Evolutionary conservation across 306 rosid species (phyloP), one percentile per base, ranked within the genome.

Genomic region (Lathyrus tuberosus): DNA sequence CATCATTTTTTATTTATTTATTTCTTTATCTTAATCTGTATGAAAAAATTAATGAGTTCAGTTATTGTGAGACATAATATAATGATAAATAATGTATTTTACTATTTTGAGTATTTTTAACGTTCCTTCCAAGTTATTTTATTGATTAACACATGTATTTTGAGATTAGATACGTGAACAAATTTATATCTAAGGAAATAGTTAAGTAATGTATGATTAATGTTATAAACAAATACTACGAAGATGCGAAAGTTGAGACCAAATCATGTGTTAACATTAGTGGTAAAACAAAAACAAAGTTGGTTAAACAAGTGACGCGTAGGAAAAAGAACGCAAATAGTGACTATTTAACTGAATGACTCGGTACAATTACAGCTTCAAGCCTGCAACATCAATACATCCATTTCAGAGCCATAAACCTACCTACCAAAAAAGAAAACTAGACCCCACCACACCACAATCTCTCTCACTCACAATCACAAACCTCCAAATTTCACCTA

Each of bases 401-500:
- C 52, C 8, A 47, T 47, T n/a, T 51, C 58, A 51, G 58, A 51
- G 30, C 58, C 10, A 35, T 35, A 35, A 35, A 35, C 10, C 40
- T 35, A 35, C 40, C 17, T 51, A 51, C 58, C 58, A 18, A 51
- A 30, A 28, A 51, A 51, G 20, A 17, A n/a, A 5, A n/a, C 9
- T 47, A 4, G 52, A 15, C 20, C 52, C 52, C 52, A 47, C 75
- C 8, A 35, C 4, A 35, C 46, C 76, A 58, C 40, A 8, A 37
- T 49, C 74, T 41, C 74, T 41, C 46, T 41, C 46, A 16, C 62
- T 12, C 69, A 56, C 43, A 41, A n/a, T 13, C 69, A 56, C 46
- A 57, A 15, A 24, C 11, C 17, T 51, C 61, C 44, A 17, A 62
- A 63, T 31, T 58, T 69, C 75, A 38, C 47, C 67, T 6, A 67